Conservation (phyloP, 2,329 filamentous ascomycete genomes). For the Scedosporium dehoogii region DNA sequence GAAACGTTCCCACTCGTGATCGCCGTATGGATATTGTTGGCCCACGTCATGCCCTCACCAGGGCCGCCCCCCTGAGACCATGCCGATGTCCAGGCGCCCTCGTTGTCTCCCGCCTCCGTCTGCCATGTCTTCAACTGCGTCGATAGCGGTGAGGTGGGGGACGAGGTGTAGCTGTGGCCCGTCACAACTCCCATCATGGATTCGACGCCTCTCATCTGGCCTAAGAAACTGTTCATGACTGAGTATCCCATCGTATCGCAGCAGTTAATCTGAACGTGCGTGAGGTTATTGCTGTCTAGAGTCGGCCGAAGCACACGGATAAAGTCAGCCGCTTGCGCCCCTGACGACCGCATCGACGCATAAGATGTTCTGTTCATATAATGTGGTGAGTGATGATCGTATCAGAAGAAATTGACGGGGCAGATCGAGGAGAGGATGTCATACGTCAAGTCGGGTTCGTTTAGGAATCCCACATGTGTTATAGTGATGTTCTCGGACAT, state of each 20-base stretch:
- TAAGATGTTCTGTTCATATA: constrained; percentile 5
- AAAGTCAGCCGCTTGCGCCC: constrained; percentile 9
- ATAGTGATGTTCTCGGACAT: constrained; percentile 8
- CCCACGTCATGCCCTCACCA: constrained; percentile 45
- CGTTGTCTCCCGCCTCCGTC: constrained; percentile 25
- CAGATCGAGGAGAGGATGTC: not conserved
- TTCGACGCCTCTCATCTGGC: constrained; percentile 22
- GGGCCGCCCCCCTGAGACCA: constrained; percentile 36
- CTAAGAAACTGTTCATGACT: constrained; percentile 23
- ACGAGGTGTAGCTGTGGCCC: constrained; percentile 30
- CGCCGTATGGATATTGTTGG: constrained; percentile 41
- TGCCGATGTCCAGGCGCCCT: constrained; percentile 16
- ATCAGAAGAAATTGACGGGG: not conserved
- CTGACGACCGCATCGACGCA: constrained; percentile 4
- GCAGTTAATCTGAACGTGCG: constrained; percentile 20
- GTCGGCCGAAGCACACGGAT: constrained; percentile 9
- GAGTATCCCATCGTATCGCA: constrained; percentile 29
- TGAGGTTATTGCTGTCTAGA: constrained; percentile 1
- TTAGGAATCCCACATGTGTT: constrained; percentile 10
- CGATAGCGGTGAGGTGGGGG: constrained; percentile 25
- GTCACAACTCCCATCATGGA: constrained; percentile 27
- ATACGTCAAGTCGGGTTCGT: constrained; percentile 11
- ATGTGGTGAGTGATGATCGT: not conserved
- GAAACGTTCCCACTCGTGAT: constrained; percentile 37
- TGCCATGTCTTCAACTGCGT: constrained; percentile 37